Conservation (phyloP, 2,329 filamentous ascomycete genomes). For the Claviceps cyperi region DNA sequence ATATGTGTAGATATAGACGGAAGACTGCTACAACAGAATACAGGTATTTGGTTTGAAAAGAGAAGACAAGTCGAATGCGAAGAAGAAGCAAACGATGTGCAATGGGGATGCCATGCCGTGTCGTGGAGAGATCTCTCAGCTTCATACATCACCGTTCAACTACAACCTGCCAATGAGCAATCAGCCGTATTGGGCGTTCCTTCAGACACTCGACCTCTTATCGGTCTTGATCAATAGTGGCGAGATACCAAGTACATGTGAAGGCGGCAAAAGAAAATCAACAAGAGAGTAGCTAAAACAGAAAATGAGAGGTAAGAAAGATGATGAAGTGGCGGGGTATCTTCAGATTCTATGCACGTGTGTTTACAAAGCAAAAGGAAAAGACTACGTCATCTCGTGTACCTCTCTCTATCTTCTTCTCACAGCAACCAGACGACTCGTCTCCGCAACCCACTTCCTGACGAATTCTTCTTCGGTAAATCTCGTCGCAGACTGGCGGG, state of each 20-base stretch:
- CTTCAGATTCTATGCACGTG: slow-evolving; percentile 18
- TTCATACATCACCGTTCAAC: too few relatives aligned
- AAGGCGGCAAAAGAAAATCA: neutral
- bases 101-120: too few relatives aligned
- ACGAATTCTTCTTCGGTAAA: slow-evolving; percentile 85
- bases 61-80: too few relatives aligned
- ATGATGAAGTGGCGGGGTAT: slow-evolving; percentile 17
- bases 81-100: too few relatives aligned
- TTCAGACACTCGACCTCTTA: too few relatives aligned
- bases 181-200: too few relatives aligned
- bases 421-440: slow-evolving; percentile 53
- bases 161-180: neutral
- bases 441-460: slow-evolving; percentile 59
- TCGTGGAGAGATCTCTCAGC: too few relatives aligned
- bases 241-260: neutral
- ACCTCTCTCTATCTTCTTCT: slow-evolving; percentile 11
- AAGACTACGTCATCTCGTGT: slow-evolving; percentile 1
- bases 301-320: neutral
- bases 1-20: too few relatives aligned
- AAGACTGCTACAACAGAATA: too few relatives aligned
- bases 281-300: neutral
- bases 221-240: too few relatives aligned
- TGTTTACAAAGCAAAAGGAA: slow-evolving; percentile 3
- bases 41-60: too few relatives aligned
- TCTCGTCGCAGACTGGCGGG: slow-evolving; percentile 61